These are phyloP conservation scores for Mycena rebaudengoi DNA, from an alignment of 768 basidiomycete genomes.

Conservation along the genomic window DNA sequence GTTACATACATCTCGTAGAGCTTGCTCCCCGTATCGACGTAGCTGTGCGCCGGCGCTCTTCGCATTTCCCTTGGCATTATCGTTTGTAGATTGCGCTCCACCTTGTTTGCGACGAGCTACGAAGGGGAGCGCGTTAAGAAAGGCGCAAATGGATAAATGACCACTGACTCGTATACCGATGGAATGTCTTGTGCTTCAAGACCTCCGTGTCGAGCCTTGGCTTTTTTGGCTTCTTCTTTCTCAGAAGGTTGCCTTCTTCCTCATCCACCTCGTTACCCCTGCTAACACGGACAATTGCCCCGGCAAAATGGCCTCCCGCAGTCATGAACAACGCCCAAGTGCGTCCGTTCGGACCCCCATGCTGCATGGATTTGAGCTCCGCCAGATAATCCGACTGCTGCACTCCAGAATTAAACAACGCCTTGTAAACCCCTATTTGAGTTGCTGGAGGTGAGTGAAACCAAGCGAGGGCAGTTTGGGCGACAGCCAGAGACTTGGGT, in stretches of 20 bases:
- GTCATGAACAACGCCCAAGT: conserved; percentile 97
- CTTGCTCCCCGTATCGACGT: conserved; percentile 94
- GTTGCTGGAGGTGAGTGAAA: conserved; percentile 89
- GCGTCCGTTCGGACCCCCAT: conserved; percentile 66
- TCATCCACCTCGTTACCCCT: conserved; percentile 52
- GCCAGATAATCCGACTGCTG: conserved; percentile 59
- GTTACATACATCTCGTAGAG: conserved; percentile 83
- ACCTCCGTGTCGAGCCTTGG: conserved; percentile 85
- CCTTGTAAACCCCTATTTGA: conserved; percentile 89
- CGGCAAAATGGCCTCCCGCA: conserved; percentile 98
- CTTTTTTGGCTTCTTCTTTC: conserved; percentile 64
- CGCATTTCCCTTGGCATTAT: conserved; percentile 91
- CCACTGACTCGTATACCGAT: conserved; percentile 93
- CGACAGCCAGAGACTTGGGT: conserved; percentile 41
- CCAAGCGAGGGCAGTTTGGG: conserved; percentile 83
- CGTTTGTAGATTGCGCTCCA: conserved; percentile 91
- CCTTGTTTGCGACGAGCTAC: conserved; percentile 97
- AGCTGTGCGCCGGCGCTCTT: conserved; percentile 94
- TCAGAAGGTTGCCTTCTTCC: conserved; percentile 42
- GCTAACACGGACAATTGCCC: conserved; percentile 83
- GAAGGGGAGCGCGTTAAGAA: conserved; percentile 8
- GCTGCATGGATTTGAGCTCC: conserved; percentile 74
- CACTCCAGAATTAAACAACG: conserved; percentile 63
- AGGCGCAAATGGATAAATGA: background rate
- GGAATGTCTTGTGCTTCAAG: conserved; percentile 93